A percentile compares a stretch with the other conserved stretches of the same genome.
Conservation (phyloP, 768 basidiomycete species). For the Naganishia antarctica region DNA sequence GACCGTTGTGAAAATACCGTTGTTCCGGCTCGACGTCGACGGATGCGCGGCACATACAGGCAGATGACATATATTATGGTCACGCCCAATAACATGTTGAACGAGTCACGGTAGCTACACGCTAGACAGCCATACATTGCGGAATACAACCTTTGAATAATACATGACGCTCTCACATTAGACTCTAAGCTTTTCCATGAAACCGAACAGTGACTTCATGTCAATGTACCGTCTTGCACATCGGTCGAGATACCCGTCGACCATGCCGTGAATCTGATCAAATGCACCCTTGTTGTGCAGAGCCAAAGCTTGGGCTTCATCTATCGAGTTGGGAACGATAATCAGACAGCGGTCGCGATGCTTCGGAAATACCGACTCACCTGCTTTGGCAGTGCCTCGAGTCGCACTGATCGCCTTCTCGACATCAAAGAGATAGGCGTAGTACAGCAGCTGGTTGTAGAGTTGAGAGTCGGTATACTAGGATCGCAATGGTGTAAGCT, state of each 20-base stretch:
- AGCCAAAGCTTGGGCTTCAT: slow-evolving; percentile 57
- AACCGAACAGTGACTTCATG: slow-evolving; percentile 71
- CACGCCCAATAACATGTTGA: no score
- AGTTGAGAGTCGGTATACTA: slow-evolving; percentile 79
- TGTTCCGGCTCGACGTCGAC: no score
- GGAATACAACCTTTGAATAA: slow-evolving; percentile 11
- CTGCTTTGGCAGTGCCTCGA: slow-evolving; percentile 52
- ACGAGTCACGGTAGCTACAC: no score
- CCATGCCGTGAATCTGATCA: slow-evolving; percentile 56
- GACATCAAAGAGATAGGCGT: slow-evolving; percentile 68
- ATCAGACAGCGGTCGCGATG: not conserved
- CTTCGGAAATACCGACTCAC: slow-evolving; percentile 37
- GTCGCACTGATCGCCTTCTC: slow-evolving; percentile 60
- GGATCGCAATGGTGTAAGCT: not conserved
- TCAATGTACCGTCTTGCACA: slow-evolving; percentile 89
- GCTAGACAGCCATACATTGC: not conserved
- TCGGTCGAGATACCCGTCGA: slow-evolving; percentile 75
- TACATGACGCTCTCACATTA: slow-evolving; percentile 10
- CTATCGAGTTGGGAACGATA: slow-evolving; percentile 49
- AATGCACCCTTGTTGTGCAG: slow-evolving; percentile 57
- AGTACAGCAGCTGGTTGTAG: slow-evolving; percentile 87
- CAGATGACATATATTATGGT: not conserved
- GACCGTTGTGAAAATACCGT: not conserved
- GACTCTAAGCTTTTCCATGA: slow-evolving; percentile 55
- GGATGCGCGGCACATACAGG: not conserved